Percentiles rank a stretch among this genome's conserved stretches.
Evolutionary conservation across 2,329 filamentous ascomycete species (phyloP).

Genomic region (Pseudogymnoascus sp.): DNA sequence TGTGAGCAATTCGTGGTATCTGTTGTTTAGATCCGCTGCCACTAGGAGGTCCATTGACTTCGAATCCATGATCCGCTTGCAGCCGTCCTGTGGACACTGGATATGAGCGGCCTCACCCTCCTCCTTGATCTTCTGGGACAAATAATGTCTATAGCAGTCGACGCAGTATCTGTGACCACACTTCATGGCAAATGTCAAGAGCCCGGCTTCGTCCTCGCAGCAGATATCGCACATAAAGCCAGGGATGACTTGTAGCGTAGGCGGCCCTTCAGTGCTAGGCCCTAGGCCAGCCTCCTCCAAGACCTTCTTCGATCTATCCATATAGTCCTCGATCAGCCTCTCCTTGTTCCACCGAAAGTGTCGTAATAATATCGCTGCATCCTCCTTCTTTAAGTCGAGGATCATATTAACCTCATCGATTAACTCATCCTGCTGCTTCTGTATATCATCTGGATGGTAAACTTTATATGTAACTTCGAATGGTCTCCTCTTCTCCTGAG

Average conservation of each 20-base stretch:
- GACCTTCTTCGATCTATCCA: constrained; percentile 76
- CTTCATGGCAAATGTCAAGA: constrained; percentile 87
- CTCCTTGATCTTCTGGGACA: constrained; percentile 86
- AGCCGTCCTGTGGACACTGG: constrained; percentile 82
- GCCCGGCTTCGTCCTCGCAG: constrained; percentile 73
- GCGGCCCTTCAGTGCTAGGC: constrained; percentile 51
- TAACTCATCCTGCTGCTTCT: constrained; percentile 76
- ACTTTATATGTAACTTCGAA: constrained; percentile 85
- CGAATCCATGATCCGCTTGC: constrained; percentile 84
- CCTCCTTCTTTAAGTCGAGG: constrained; percentile 79
- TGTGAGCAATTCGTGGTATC: constrained; percentile 81
- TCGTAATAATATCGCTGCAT: constrained; percentile 81
- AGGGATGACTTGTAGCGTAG: constrained; percentile 61
- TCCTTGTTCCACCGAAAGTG: constrained; percentile 96
- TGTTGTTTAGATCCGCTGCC: constrained; percentile 44
- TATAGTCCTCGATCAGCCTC: constrained; percentile 87
- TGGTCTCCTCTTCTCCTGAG: constrained; percentile 63
- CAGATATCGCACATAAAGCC: constrained; percentile 94
- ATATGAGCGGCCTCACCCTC: constrained; percentile 94
- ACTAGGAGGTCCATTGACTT: constrained; percentile 76
- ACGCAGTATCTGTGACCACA: constrained; percentile 92
- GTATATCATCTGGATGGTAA: constrained; percentile 71
- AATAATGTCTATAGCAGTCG: constrained; percentile 85
- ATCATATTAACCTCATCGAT: constrained; percentile 88
- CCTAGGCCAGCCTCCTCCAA: constrained; percentile 79